These are phyloP conservation scores for Arthroderma sp. DNA, from an alignment of 2,329 filamentous ascomycete species.

Conservation along the genomic window DNA sequence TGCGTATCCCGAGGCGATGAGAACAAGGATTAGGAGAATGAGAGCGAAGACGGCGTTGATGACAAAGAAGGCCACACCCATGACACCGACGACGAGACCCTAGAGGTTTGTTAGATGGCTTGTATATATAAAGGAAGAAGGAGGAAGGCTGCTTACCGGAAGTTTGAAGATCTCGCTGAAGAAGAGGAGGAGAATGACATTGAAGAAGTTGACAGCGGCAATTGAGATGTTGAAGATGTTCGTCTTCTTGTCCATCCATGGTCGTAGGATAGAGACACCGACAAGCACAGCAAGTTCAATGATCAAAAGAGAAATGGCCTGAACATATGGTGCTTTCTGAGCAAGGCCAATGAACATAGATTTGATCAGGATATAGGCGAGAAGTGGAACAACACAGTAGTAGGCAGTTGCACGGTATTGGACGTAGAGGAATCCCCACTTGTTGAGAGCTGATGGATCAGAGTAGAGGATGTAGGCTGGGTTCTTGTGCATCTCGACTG, in stretches of 20 bases:
- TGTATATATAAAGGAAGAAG: not conserved
- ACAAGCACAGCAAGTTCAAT: constrained; percentile 72
- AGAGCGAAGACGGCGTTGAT: constrained; percentile 74
- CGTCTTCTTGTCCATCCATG: constrained; percentile 98
- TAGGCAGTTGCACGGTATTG: constrained; percentile 93
- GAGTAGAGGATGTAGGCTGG: constrained; percentile 95
- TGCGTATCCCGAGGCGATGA: constrained; percentile 64
- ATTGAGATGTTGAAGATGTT: constrained; percentile 96
- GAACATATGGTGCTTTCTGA: constrained; percentile 57
- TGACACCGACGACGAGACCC: constrained; percentile 70
- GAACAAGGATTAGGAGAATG: constrained; percentile 69
- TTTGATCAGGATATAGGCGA: constrained; percentile 74
- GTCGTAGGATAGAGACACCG: constrained; percentile 64
- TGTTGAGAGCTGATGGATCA: constrained; percentile 85
- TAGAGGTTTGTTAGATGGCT: constrained; percentile 19
- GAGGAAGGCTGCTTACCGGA: constrained; percentile 42
- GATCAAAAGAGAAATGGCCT: constrained; percentile 71
- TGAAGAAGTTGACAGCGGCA: constrained; percentile 78
- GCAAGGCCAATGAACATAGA: constrained; percentile 75
- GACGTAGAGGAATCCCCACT: constrained; percentile 96
- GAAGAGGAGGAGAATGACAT: constrained; percentile 75
- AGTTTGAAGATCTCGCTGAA: constrained; percentile 80
- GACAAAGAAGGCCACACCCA: constrained; percentile 82
- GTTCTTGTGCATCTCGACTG: constrained; percentile 85
- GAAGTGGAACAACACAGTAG: constrained; percentile 77